Base-by-base conservation (phyloP, 1,284 basidiomycete genomes). In the Ganoderma meredithae region DNA sequence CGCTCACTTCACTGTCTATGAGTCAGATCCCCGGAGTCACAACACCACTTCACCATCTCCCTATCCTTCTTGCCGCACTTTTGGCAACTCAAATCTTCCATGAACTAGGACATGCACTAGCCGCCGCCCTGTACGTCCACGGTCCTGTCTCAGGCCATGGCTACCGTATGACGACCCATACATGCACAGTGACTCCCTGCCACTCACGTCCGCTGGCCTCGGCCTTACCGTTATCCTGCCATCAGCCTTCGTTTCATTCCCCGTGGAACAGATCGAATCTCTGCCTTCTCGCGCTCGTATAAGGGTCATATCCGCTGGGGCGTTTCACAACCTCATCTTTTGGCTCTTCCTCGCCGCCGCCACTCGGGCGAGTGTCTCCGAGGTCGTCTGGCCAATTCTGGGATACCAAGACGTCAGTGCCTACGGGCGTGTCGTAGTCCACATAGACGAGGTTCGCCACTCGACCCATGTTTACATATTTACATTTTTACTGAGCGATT, bases 21-120 rank as follows among this genome's bases (percentile, higher is more conserved):
- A 40, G 55, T 12, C 62, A 94, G 92, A 88, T 94, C 55, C 93
- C 93, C 17, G 93, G 93, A 3, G 68, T 93, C 4, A 94, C 91
- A 1, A 86, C 91, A 0, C 93, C 92, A 1, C 73, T 91, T n/a
- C 78, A 79, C 41, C 87, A 94, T 74, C 73, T 91, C 1, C 88
- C 88, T 4, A 69, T 87, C 40, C 86, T 94, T 60, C 73, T 94
- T 17, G 19, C 84, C n/a, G 82, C 88, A 0, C 82, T 94, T 3
- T 83, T 89, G 62, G 40, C 86, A 9, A 83, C 83, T 52, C 91
- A 93, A 78, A 71, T 88, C 19, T 73, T 91, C 22, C 92, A 94
- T 72, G 92, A 94, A 79, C 77, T 85, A 0, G 92, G 92, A 15
- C 92, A 94, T 77, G 89, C 88, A 19, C 72, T 93, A 36, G 80